phyloP scores from a whole-genome alignment of 208 protist genomes.

The Crithidia brevicula region DNA sequence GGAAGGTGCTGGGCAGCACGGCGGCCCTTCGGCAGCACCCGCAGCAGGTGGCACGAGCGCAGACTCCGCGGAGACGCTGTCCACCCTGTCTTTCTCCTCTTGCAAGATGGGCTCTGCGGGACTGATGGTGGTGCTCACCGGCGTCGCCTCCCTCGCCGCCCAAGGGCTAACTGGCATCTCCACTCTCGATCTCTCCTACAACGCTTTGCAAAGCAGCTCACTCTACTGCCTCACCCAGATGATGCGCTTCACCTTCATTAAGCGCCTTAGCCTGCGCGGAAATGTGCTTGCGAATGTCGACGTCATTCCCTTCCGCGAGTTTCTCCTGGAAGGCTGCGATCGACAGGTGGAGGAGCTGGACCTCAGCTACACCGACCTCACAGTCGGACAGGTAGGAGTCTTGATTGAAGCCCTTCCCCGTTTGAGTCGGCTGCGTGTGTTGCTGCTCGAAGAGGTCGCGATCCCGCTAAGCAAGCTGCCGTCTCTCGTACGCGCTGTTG shows the following conservation, averaged over 20 bases:
- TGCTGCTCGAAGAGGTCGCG: slow-evolving; percentile 69
- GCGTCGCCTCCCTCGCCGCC: slow-evolving; percentile 29
- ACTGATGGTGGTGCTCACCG: slow-evolving; percentile 60
- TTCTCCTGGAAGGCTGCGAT: slow-evolving; percentile 65
- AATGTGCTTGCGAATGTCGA: slow-evolving; percentile 64
- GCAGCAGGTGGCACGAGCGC: too few relatives aligned
- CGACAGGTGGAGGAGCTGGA: slow-evolving; percentile 71
- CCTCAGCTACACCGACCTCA: slow-evolving; percentile 67
- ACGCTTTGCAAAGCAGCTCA: slow-evolving; percentile 48
- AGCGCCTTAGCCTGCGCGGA: slow-evolving; percentile 65
- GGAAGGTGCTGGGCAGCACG: too few relatives aligned
- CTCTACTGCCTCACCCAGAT: slow-evolving; percentile 53
- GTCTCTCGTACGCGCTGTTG: slow-evolving; percentile 51
- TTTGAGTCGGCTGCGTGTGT: slow-evolving; percentile 49
- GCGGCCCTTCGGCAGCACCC: too few relatives aligned
- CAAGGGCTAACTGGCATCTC: slow-evolving; percentile 9
- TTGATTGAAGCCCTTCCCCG: slow-evolving; percentile 70
- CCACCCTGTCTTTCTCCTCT: slow-evolving; percentile 67
- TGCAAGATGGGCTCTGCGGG: slow-evolving; percentile 68
- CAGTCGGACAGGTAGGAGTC: slow-evolving; percentile 43
- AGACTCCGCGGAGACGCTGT: slow-evolving; percentile 25
- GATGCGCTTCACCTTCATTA: slow-evolving; percentile 52
- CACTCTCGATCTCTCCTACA: slow-evolving; percentile 79
- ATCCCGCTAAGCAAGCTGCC: slow-evolving; percentile 49
- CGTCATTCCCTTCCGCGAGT: slow-evolving; percentile 48